These are phyloP conservation scores for Populus davidiana DNA, from an alignment of 345 rosid species.

Conservation along the genomic window DNA sequence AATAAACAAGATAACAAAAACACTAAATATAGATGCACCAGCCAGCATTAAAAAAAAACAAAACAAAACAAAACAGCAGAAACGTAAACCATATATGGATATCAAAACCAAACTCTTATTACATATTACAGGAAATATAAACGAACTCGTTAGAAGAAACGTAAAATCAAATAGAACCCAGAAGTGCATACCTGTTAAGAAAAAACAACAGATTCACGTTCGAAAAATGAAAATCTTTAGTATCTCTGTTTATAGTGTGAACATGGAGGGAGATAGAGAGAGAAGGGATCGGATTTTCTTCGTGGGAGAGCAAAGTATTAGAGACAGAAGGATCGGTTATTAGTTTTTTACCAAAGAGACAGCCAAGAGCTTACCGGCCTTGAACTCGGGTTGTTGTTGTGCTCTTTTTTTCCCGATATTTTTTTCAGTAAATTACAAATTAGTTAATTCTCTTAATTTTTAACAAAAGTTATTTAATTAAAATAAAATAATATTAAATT, in stretches of 20 bases:
- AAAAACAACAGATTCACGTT: slow-evolving; percentile 1
- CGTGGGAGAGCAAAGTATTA: slow-evolving; percentile 47
- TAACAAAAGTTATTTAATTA: too few relatives aligned
- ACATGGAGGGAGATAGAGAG: neutral
- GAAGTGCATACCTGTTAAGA: slow-evolving; percentile 24
- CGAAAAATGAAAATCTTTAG: slow-evolving; percentile 3
- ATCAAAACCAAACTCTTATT: neutral
- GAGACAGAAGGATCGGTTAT: slow-evolving; percentile 6
- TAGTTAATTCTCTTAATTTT: too few relatives aligned
- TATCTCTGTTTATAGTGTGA: neutral
- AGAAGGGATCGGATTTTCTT: slow-evolving; percentile 48
- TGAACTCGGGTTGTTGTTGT: slow-evolving; percentile 11
- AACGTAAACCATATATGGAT: neutral
- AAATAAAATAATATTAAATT: too few relatives aligned
- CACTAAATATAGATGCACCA: neutral
- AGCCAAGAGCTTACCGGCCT: slow-evolving; percentile 25
- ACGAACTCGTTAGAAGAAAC: slow-evolving; percentile 14
- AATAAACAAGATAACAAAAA: neutral
- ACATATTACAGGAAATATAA: neutral
- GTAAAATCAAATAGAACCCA: slow-evolving; percentile 19
- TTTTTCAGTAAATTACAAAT: too few relatives aligned
- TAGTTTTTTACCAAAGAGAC: slow-evolving; percentile 27
- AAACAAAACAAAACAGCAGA: neutral
- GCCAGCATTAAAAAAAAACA: too few relatives aligned
- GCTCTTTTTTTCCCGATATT: too few relatives aligned